A percentile compares a stretch with the other conserved stretches of the same genome.
Evolutionary conservation across 2,329 filamentous ascomycete species (phyloP).

Genomic region (Alternaria sp.): DNA sequence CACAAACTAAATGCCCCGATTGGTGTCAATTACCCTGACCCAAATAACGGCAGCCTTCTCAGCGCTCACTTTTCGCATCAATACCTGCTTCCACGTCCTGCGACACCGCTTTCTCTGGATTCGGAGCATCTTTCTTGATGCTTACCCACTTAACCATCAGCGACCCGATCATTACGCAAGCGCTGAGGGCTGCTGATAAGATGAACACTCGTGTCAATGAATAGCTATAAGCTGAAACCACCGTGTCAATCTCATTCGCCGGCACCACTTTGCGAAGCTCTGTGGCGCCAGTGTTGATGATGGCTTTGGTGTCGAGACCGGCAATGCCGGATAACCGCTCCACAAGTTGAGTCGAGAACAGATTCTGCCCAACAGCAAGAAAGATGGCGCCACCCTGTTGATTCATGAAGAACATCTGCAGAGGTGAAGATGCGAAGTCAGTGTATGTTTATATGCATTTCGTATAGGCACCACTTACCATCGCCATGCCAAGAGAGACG

Average conservation of each 20-base stretch:
- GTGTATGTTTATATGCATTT: not conserved
- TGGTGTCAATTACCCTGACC: not conserved
- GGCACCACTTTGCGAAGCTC: conserved; percentile 65
- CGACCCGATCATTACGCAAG: conserved; percentile 63
- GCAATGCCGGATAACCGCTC: conserved; percentile 31
- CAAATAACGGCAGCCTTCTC: not conserved
- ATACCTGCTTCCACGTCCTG: not conserved
- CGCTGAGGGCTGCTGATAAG: conserved; percentile 64
- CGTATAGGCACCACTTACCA: conserved; percentile 9
- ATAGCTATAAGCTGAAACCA: conserved; percentile 70
- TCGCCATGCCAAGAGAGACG: conserved; percentile 43
- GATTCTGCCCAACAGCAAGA: conserved; percentile 56
- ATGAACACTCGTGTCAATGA: conserved; percentile 67
- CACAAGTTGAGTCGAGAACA: conserved; percentile 36
- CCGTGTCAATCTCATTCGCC: conserved; percentile 57
- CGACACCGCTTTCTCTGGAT: not conserved
- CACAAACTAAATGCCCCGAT: not conserved
- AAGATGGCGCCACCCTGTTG: conserved; percentile 59
- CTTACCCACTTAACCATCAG: conserved; percentile 69
- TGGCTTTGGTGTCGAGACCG: conserved; percentile 25
- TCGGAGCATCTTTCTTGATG: conserved; percentile 49
- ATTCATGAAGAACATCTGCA: conserved; percentile 54
- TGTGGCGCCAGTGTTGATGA: conserved; percentile 60
- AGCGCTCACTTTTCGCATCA: not conserved
- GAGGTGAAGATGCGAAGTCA: not conserved